Base-by-base conservation (phyloP, 805 yeast species). In the Ogataea methanolica region DNA sequence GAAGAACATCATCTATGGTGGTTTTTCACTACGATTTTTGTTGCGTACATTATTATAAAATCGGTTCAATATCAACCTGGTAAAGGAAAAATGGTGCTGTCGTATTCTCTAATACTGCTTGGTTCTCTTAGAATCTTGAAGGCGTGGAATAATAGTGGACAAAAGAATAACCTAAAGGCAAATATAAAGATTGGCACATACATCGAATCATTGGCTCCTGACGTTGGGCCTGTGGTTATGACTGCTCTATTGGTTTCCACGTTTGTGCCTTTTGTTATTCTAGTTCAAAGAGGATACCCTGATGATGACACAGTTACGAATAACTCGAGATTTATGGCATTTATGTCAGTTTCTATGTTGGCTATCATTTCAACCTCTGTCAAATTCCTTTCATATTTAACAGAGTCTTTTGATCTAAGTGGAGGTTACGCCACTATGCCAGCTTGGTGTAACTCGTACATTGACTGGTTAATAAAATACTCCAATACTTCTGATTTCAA, bases 1-100 rank as follows among this genome's bases (percentile, higher is more conserved):
- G 99, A 94, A 63, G 99, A 94, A 61, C 96, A 94, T 61, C 97
- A 91, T 61, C 65, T 91, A 16, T 94, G 99, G 99, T 94, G 96
- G 88, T 86, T 88, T 82, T 68, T 77, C 21, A 62, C 77, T 0
- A 70, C 78, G 0, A 73, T 75, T 0, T 58, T 65, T 36, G 19
- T 58, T 5, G 44, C 57, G 0, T 39, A 52, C 9, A 36, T 59
- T 34, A 44, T 56, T 3, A 47, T 51, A 19, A 41, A 54, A 46
- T 48, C 61, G 4, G 15, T 52, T 8, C 48, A 48, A 15, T 33
- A 38, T 12, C 31, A 26, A 26, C 36, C 44, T 15, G 34, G 49
- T 22, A 49, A 23, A 22, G 44, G 39, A 16, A 46, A 16, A 12
- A 38, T 22, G 9, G 23, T 54, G 33, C 33, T 53, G 19, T 55